Base-by-base conservation (phyloP, 306 rosid species). In the Hippophae tibetana region DNA sequence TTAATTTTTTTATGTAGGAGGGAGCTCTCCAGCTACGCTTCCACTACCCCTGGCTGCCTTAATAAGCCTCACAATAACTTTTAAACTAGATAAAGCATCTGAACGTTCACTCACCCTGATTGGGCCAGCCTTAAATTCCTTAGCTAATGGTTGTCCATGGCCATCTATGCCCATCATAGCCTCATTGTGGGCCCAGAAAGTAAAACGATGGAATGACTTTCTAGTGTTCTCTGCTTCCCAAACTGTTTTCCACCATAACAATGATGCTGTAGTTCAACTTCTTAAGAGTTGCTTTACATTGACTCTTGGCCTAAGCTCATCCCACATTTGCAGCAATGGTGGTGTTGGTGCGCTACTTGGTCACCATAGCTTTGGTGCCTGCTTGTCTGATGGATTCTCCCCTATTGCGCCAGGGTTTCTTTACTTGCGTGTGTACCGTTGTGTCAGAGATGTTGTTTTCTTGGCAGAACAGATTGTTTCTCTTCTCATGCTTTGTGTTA, bases 1-100 rank as follows among this genome's bases (percentile, higher is more conserved):
- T 70, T 58, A 48, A 53, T 44, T 7, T 42, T 49, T 43, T 59
- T 50, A 47, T 53, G 47, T 58, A 53, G 48, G 60, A 84, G 95
- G 75, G 42, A 71, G 44, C 70, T 74, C 89, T 27, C 79, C 78
- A 9, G 68, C 69, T 55, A 76, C 52, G 74, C 93, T 87, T 69
- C 93, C 95, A 11, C 79, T 87, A 57, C 95, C 95, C 2, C 71
- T 87, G 84, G 95, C 95, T 69, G 93, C 83, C 58, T 82, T 87
- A 66, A 89, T 84, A 61, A 87, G 95, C 67, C 72, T 87, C 64
- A 84, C 95, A 58, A 87, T 87, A 74, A 82, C 95, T 61, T 87
- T 84, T 52, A 87, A 87, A 74, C 85, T 87, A 27, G 93, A 84
- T 67, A 84, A 72, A 74, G 78, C 76, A 62, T 60, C 58, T 56